Evolutionary conservation across 495 filamentous ascomycete species (phyloP).

Genomic region (Xylaria nigripes): DNA sequence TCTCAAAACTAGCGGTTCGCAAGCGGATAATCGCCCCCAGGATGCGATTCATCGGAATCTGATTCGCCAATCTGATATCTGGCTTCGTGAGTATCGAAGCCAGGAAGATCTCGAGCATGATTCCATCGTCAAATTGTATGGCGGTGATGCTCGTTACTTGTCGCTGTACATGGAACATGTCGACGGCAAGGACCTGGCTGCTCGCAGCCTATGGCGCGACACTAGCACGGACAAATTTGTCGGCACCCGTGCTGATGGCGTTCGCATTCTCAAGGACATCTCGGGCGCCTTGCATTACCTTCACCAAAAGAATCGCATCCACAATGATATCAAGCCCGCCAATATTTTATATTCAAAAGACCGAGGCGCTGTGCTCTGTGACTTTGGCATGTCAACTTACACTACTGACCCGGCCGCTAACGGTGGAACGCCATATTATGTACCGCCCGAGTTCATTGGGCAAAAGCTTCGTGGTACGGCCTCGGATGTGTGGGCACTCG

Average conservation of each 20-base stretch:
- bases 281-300: conserved; percentile 39
- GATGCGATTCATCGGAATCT: conserved; percentile 34
- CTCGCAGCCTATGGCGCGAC: conserved; percentile 34
- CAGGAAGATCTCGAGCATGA: conserved; percentile 40
- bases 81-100: conserved; percentile 41
- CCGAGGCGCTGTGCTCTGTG: conserved; percentile 43
- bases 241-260: conserved; percentile 32
- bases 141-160: conserved; percentile 41
- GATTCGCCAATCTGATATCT: conserved; percentile 43
- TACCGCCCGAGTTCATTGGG: conserved; percentile 43
- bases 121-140: conserved; percentile 41
- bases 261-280: conserved; percentile 40
- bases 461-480: conserved; percentile 37
- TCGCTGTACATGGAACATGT: conserved; percentile 46
- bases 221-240: conserved; percentile 31
- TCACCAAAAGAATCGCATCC: conserved; percentile 35
- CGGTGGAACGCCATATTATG: conserved; percentile 44
- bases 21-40: conserved; percentile 25
- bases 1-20: conserved; percentile 35
- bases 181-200: conserved; percentile 37
- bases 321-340: conserved; percentile 46
- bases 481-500: conserved; percentile 44
- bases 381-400: conserved; percentile 38
- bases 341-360: conserved; percentile 46
- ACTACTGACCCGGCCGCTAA: conserved; percentile 31